Conservation (phyloP, 2,329 filamentous ascomycete species). For the Fusarium foetens region DNA sequence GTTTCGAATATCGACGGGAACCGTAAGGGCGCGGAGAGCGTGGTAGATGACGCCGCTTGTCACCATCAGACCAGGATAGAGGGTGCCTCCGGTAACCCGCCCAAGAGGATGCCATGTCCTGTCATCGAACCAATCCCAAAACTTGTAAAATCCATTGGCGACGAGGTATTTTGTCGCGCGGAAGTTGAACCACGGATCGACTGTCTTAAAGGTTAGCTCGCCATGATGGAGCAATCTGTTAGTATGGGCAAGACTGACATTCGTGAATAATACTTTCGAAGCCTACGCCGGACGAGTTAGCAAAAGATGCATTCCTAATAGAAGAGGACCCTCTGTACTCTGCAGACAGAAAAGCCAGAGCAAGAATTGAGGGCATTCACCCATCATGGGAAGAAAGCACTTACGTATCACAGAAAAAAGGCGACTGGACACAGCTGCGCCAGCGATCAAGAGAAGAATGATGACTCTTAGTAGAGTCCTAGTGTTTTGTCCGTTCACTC, state of each 20-base stretch:
- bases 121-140: constrained; percentile 99
- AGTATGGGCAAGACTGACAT: constrained; percentile 71
- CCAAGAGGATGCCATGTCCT: constrained; percentile 99
- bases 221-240: constrained; percentile 3
- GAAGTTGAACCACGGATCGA: constrained; percentile 99
- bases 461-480: constrained; percentile 87
- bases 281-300: constrained; percentile 62
- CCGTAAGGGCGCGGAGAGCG: constrained; percentile 83
- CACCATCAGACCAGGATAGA: constrained; percentile 98
- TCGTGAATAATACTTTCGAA: constrained; percentile 99
- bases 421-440: constrained; percentile 89
- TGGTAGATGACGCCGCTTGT: constrained; percentile 98
- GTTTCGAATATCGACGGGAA: constrained; percentile 98
- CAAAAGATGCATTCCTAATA: constrained; percentile 14
- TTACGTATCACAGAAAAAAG: constrained; percentile 98
- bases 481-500: constrained; percentile 83
- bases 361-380: not conserved
- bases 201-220: constrained; percentile 60
- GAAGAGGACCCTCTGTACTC: not conserved
- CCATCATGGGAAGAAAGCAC: constrained; percentile 51
- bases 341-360: not conserved
- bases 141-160: constrained; percentile 96
- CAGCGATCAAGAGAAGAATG: constrained; percentile 92
- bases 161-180: constrained; percentile 98
- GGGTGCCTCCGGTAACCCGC: constrained; percentile 97